Conservation (phyloP, 2,329 filamentous ascomycete species). For the Colletotrichum falcatum region DNA sequence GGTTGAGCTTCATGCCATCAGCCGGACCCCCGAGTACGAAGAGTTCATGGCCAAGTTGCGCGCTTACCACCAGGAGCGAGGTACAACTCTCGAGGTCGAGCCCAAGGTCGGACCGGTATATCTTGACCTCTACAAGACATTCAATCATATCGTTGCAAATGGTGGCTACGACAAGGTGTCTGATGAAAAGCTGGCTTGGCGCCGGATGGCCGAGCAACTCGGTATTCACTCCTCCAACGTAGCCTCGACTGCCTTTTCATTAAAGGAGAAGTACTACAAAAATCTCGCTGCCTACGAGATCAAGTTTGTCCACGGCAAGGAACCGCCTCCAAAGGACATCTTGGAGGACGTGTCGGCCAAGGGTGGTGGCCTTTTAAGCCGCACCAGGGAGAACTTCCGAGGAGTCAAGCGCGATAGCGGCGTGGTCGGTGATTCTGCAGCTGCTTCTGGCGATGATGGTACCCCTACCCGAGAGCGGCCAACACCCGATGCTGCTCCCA, state of each 20-base stretch:
- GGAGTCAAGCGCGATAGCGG: conserved; percentile 58
- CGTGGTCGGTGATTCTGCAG: conserved; percentile 34
- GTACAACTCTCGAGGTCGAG: conserved; percentile 82
- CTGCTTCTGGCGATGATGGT: conserved; percentile 48
- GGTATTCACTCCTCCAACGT: conserved; percentile 80
- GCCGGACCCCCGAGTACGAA: conserved; percentile 77
- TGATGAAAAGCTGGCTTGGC: conserved; percentile 87
- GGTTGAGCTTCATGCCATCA: conserved; percentile 60
- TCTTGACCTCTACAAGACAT: conserved; percentile 82
- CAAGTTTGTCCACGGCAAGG: conserved; percentile 78
- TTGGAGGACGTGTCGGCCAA: conserved; percentile 89
- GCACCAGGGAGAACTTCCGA: conserved; percentile 82
- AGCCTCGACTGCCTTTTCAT: conserved; percentile 84
- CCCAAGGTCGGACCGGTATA: conserved; percentile 83
- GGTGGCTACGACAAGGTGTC: conserved; percentile 90
- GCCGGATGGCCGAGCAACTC: conserved; percentile 81
- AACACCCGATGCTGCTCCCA: conserved; percentile 62
- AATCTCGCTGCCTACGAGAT: conserved; percentile 91
- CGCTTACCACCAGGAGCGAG: conserved; percentile 82
- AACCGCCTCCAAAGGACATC: conserved; percentile 89
- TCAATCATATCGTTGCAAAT: conserved; percentile 78
- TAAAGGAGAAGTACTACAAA: conserved; percentile 92
- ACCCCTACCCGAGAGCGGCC: conserved; percentile 67
- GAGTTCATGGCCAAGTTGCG: conserved; percentile 81
- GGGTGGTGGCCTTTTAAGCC: conserved; percentile 80